Evolutionary conservation across 352 stramenopile genomes (phyloP), one percentile per base, ranked within the genome.

Genomic region (Phytophthora brassicae): DNA sequence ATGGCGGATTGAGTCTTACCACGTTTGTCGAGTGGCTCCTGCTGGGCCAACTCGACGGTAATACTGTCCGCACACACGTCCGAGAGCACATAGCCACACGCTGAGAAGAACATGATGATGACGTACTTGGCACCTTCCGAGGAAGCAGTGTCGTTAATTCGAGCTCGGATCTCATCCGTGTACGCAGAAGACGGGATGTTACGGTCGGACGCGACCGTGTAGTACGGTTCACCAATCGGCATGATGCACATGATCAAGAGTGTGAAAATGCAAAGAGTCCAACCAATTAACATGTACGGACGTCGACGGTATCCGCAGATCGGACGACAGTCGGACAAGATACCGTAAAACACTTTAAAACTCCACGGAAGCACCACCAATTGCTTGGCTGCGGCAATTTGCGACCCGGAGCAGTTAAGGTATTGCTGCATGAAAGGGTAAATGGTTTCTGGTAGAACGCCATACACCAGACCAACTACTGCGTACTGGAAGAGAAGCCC

Each of bases 31-130:
- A 75, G 13, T 0, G 74, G 75, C 45, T 89, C 75, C 45, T 72
- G 75, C 56, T 84, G 63, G 17, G 72, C 66, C 13, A 77, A 42
- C n/a, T 84, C 72, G 4, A 74, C 70, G n/a, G 72, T 56, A 39
- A 82, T 69, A 7, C 72, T 82, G 68, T 95, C 86, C 31, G 80
- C 75, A 17, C 75, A 77, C 1, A 94, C 83, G 57, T 94, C 86
- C 4, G 86, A 75, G 45, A 92, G 76, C 12, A 94, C 69, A 59
- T 94, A 94, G 29, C 85, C 85, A 35, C 86, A 51, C 2, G 83
- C 81, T 0, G 84, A 77, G 22, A 92, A 49, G 50, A 91, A 81
- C 73, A 96, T 88, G 36, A 86, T 57, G 16, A 89, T 64, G n/a
- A 86, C 67, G 62, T 88, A 91, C 61, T 79, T 81, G 58, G 47